A percentile compares a stretch with the other conserved stretches of the same genome.
Conservation (phyloP, 768 basidiomycete species). For the Lyophyllum semitale region DNA sequence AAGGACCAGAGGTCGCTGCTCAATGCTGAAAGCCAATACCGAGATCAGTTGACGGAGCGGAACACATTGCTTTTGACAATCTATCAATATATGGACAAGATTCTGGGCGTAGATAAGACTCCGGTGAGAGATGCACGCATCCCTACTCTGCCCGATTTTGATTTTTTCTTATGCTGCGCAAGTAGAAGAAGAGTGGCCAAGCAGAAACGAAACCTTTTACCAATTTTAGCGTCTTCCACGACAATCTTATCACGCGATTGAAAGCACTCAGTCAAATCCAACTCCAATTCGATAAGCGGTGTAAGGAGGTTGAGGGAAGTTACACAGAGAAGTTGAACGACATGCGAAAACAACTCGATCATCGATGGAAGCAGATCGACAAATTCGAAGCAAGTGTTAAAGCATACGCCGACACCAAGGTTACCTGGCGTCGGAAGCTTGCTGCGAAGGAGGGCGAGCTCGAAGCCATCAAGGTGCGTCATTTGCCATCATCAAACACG, state of each 20-base stretch:
- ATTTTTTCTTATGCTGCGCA: not conserved
- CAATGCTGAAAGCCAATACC: slow-evolving; percentile 74
- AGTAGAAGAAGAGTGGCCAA: slow-evolving; percentile 71
- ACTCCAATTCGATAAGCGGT: slow-evolving; percentile 81
- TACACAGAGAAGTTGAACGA: slow-evolving; percentile 75
- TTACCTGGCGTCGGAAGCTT: slow-evolving; percentile 81
- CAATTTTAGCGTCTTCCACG: slow-evolving; percentile 92
- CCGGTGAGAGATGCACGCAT: slow-evolving; percentile 59
- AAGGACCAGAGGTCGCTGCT: slow-evolving; percentile 81
- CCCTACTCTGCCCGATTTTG: not conserved
- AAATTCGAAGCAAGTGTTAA: slow-evolving; percentile 88
- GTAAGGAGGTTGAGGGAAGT: slow-evolving; percentile 74
- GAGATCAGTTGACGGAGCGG: slow-evolving; percentile 91
- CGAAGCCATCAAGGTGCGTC: slow-evolving; percentile 76
- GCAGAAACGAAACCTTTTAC: slow-evolving; percentile 91
- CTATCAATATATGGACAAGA: slow-evolving; percentile 94
- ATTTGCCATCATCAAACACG: not conserved
- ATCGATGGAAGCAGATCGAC: slow-evolving; percentile 90
- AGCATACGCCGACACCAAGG: slow-evolving; percentile 77
- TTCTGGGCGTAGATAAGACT: slow-evolving; percentile 86
- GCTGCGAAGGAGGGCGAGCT: slow-evolving; percentile 87
- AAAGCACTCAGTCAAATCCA: slow-evolving; percentile 85
- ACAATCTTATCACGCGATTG: slow-evolving; percentile 87
- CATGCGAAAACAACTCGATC: slow-evolving; percentile 85
- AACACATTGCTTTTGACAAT: slow-evolving; percentile 90